Conservation (phyloP, 2,329 filamentous ascomycete genomes). For the Aspergillus candidus region DNA sequence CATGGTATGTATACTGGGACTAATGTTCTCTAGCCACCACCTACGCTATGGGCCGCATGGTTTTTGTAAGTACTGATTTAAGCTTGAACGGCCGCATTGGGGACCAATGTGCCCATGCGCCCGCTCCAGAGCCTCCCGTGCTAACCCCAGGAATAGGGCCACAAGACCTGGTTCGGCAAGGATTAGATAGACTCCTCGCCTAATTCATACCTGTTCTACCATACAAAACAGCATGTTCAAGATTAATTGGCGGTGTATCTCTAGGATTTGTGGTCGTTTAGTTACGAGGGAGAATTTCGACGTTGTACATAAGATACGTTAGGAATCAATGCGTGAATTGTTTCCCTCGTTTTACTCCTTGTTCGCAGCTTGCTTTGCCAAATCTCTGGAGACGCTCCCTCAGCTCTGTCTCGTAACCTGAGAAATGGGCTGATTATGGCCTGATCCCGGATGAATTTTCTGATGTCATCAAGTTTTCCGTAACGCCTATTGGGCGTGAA, state of each 20-base stretch:
- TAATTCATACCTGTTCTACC: constrained; percentile 4
- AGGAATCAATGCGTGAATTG: constrained; percentile 27
- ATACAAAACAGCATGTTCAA: constrained; percentile 11
- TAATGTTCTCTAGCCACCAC: constrained; percentile 24
- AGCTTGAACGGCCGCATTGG: too few species aligned
- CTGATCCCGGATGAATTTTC: too few species aligned
- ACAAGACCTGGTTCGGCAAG: constrained; percentile 57
- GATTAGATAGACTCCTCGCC: constrained; percentile 20
- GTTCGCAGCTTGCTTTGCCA: background rate
- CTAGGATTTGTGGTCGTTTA: constrained; percentile 25
- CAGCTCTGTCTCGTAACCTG: too few species aligned
- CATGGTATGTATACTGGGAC: constrained; percentile 9
- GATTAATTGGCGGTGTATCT: constrained; percentile 30
- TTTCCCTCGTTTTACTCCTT: constrained; percentile 13
- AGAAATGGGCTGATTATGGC: too few species aligned
- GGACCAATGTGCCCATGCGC: background rate
- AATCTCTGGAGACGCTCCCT: background rate
- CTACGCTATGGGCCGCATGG: constrained; percentile 41
- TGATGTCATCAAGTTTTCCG: too few species aligned
- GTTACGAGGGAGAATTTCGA: constrained; percentile 23
- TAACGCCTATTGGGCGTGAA: too few species aligned
- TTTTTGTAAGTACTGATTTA: constrained; percentile 34
- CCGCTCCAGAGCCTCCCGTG: background rate
- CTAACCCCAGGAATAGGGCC: constrained; percentile 42
- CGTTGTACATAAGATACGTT: constrained; percentile 34